A percentile compares a stretch with the other conserved stretches of the same genome.
Conservation (phyloP, 495 filamentous ascomycete genomes). For the Penicillium bovifimosum region DNA sequence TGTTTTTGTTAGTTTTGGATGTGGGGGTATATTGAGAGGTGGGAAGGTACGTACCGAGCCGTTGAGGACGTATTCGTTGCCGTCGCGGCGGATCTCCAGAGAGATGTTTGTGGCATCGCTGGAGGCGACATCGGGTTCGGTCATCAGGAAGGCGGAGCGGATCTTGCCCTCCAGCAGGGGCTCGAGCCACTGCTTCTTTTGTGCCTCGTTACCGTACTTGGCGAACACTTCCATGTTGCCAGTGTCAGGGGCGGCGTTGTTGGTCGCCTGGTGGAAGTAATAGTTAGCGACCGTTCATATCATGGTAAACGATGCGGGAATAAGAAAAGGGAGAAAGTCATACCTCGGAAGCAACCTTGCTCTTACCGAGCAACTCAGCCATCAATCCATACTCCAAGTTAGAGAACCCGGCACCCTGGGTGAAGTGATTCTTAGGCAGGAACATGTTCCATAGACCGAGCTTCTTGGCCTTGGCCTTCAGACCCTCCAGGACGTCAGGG, state of each 20-base stretch:
- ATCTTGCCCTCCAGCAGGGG: slow-evolving; percentile 83
- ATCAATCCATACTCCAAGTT: slow-evolving; percentile 93
- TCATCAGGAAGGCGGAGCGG: slow-evolving; percentile 89
- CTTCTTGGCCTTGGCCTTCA: slow-evolving; percentile 77
- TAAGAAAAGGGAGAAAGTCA: slow-evolving; percentile 1
- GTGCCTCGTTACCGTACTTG: slow-evolving; percentile 85
- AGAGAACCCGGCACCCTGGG: slow-evolving; percentile 82
- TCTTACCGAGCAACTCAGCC: slow-evolving; percentile 84
- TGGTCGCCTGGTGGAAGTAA: slow-evolving; percentile 56
- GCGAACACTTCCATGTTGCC: slow-evolving; percentile 96
- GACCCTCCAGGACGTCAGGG: slow-evolving; percentile 75
- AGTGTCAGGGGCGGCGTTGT: slow-evolving; percentile 87
- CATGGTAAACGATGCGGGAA: neutral
- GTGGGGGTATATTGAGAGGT: neutral
- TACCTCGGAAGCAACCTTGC: slow-evolving; percentile 68
- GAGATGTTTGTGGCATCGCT: slow-evolving; percentile 87
- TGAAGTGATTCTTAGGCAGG: slow-evolving; percentile 89
- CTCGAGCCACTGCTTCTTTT: slow-evolving; percentile 80
- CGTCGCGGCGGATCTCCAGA: slow-evolving; percentile 71
- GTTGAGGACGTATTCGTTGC: slow-evolving; percentile 79
- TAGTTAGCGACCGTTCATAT: neutral
- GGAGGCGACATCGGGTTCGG: slow-evolving; percentile 78
- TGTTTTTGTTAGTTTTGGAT: slow-evolving; percentile 17
- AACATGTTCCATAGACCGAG: slow-evolving; percentile 99
- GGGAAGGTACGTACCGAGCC: slow-evolving; percentile 55